Evolutionary conservation across 2,329 filamentous ascomycete species (phyloP), one percentile per base, ranked within the genome.

Genomic region (Chrysosphaeria jannelii): DNA sequence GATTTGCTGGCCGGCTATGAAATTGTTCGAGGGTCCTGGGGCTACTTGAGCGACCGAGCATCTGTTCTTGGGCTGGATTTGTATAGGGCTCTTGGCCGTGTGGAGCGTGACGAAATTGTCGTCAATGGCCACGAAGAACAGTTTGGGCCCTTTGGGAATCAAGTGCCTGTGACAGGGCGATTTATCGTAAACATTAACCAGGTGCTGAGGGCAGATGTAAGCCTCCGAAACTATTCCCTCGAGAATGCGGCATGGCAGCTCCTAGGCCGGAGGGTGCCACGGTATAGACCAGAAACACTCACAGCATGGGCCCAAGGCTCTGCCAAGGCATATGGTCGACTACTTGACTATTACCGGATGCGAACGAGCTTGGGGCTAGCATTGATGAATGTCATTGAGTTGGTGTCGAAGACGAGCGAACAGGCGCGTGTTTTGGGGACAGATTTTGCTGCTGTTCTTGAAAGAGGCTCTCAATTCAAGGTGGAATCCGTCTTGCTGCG

Each of bases 401-500:
- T 93, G 12, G 64, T 93, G 18, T 51, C 78, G 2, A 59, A 81
- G 25, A 93, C 78, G 0, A 89, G 78, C 34, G 85, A 97, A 41
- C 85, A 97, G 42, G 85, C 85, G 6, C 66, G 85, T 8, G 50
- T 97, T 8, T 54, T 97, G 3, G 85, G 85, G 0, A 71, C 93
- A 1, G 85, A 97, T 43, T 97, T 97, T 47, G 90, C 81, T 41
- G 89, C 79, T 0, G 85, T 97, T 25, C 85, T 91, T 37, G 81
- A 74, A 5, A 61, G 85, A 25, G 85, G 85, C 10, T 93, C 79
- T 0, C 85, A 97, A 39, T 93, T 88, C 56, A 97, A 97, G 41
- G 85, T 97, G 19, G 85, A 97, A 44, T 91, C 81, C 2, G 66
- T 91, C 35, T 93, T 97, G 85, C 91, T 93, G 37, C 65, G 85